phyloP scores from a whole-genome alignment of 768 basidiomycete genomes.

The Leccinum ochraceum region DNA sequence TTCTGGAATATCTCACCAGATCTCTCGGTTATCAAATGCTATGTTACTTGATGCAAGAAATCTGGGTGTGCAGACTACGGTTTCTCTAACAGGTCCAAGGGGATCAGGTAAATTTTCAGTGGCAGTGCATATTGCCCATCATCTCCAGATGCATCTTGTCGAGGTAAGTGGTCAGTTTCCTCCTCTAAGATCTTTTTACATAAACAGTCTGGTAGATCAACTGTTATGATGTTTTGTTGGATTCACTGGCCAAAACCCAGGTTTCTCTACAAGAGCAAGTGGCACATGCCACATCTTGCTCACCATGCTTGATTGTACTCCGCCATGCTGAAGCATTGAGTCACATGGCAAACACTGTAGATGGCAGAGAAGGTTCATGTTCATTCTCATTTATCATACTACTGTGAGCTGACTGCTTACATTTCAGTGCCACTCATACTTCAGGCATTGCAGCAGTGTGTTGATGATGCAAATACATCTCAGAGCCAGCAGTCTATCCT shows the following conservation, averaged over 20 bases:
- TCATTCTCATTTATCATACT: background rate
- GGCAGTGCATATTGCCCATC: constrained; percentile 53
- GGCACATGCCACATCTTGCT: constrained; percentile 73
- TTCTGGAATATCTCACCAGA: constrained; percentile 43
- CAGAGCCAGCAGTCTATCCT: constrained; percentile 74
- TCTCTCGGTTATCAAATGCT: constrained; percentile 62
- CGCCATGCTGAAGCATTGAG: constrained; percentile 80
- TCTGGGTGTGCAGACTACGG: constrained; percentile 64
- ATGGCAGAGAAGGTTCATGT: constrained; percentile 55
- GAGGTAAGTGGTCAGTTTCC: constrained; percentile 49
- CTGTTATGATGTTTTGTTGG: constrained; percentile 81
- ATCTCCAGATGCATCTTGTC: constrained; percentile 73
- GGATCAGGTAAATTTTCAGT: constrained; percentile 82
- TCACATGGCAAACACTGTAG: constrained; percentile 59
- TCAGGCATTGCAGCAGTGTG: constrained; percentile 60
- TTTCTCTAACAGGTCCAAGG: constrained; percentile 76
- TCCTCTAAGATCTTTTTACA: background rate
- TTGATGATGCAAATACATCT: constrained; percentile 56
- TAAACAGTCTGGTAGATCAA: constrained; percentile 58
- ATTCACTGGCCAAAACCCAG: constrained; percentile 74
- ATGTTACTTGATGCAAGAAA: constrained; percentile 56
- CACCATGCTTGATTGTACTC: constrained; percentile 84
- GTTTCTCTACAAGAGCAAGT: constrained; percentile 69
- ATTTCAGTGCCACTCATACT: constrained; percentile 58
- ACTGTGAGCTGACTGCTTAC: background rate